phyloP scores from a whole-genome alignment of 768 basidiomycete species.

The Russula brevipes region DNA sequence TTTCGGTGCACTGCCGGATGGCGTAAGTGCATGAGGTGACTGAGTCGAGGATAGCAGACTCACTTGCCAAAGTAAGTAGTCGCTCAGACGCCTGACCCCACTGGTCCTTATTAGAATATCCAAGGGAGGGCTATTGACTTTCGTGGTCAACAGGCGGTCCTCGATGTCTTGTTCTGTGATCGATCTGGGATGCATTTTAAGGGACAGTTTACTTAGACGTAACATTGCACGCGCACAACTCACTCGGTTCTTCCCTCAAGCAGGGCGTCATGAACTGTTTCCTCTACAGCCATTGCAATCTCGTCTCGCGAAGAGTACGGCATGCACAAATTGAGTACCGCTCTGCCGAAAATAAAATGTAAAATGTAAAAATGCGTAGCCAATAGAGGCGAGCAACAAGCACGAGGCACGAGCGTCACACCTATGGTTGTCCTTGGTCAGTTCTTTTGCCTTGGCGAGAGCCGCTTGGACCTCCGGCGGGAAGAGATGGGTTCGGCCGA shows the following conservation, averaged over 20 bases:
- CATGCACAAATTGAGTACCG: conserved; percentile 88
- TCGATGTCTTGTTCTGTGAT: conserved; percentile 69
- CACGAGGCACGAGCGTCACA: conserved; percentile 29
- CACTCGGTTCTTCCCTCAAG: conserved; percentile 32
- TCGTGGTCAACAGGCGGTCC: conserved; percentile 58
- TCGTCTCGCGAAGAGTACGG: conserved; percentile 91
- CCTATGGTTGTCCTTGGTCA: conserved; percentile 73
- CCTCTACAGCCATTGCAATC: conserved; percentile 72
- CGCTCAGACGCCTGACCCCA: conserved; percentile 82
- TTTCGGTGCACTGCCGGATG: conserved; percentile 60
- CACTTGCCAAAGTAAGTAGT: conserved; percentile 96
- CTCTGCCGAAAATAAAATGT: conserved; percentile 40
- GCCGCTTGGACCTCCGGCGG: conserved; percentile 71
- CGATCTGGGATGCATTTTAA: conserved; percentile 29
- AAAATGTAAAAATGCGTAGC: too few species aligned
- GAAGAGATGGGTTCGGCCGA: conserved; percentile 72
- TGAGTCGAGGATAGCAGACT: conserved; percentile 27
- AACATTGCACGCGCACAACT: conserved; percentile 13
- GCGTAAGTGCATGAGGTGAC: not conserved
- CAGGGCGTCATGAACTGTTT: conserved; percentile 42
- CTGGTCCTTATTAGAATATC: conserved; percentile 91
- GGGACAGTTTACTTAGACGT: conserved; percentile 4
- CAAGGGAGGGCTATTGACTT: conserved; percentile 66
- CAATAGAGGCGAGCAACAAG: not conserved
- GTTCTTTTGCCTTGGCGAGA: conserved; percentile 61